phyloP scores from a whole-genome alignment of 306 rosid species.

The Cicer chorassanicum region DNA sequence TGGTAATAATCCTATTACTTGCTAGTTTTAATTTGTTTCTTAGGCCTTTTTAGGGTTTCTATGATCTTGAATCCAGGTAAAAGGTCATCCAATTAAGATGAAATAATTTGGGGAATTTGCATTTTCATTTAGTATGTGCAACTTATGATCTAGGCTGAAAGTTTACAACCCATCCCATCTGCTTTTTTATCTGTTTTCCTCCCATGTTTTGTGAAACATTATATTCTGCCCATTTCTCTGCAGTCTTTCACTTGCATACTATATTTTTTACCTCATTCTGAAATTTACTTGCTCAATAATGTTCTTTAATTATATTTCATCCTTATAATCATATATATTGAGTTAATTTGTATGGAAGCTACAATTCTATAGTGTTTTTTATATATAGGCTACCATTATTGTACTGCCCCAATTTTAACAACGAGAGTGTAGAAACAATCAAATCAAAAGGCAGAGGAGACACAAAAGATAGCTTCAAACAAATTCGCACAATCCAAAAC shows the following conservation, averaged over 20 bases:
- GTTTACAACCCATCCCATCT: neutral
- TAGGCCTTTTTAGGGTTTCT: neutral
- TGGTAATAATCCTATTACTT: conserved; percentile 60
- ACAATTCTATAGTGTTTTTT: neutral
- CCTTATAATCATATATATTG: neutral
- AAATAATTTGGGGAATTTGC: conserved; percentile 10
- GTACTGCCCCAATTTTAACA: too few species aligned
- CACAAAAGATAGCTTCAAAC: too few species aligned
- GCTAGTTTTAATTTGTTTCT: neutral
- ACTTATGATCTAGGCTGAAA: conserved; percentile 12
- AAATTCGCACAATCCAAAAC: too few species aligned
- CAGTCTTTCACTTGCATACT: neutral
- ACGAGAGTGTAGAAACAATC: too few species aligned
- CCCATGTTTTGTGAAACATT: conserved; percentile 13
- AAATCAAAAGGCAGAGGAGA: too few species aligned
- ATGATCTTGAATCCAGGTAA: neutral
- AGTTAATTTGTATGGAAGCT: neutral
- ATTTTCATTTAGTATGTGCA: conserved; percentile 31
- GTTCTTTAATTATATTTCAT: neutral
- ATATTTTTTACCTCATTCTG: neutral
- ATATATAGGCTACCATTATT: neutral
- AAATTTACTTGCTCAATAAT: conserved; percentile 16
- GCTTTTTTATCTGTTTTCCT: conserved; percentile 23
- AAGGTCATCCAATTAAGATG: conserved; percentile 3
- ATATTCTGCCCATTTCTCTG: neutral